phyloP scores from a whole-genome alignment of 2,329 filamentous ascomycete genomes.

The Whalleya microplaca region DNA sequence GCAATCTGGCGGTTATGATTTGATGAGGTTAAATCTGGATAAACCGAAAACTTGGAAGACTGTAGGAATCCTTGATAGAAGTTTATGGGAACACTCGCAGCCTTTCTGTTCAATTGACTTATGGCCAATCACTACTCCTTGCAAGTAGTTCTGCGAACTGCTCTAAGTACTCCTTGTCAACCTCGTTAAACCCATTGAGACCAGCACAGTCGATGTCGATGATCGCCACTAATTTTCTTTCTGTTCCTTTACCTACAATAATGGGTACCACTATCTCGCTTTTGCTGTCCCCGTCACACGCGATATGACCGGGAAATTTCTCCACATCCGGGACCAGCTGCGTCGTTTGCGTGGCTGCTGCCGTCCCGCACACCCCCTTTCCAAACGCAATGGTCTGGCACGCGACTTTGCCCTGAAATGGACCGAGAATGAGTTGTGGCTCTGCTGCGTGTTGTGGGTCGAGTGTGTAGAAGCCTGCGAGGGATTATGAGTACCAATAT shows the following conservation, averaged over 20 bases:
- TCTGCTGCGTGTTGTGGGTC: conserved; percentile 49
- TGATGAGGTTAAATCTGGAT: too few relatives aligned
- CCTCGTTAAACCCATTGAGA: conserved; percentile 67
- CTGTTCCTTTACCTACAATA: conserved; percentile 41
- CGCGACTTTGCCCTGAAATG: conserved; percentile 79
- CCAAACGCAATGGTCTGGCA: conserved; percentile 78
- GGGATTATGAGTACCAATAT: background rate
- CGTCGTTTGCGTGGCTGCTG: conserved; percentile 62
- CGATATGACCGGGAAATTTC: conserved; percentile 77
- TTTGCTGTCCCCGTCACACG: conserved; percentile 74
- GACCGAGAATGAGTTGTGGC: conserved; percentile 71
- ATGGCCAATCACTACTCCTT: conserved; percentile 67
- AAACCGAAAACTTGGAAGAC: background rate
- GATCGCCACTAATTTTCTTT: conserved; percentile 65
- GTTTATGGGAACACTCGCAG: background rate
- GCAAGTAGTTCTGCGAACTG: conserved; percentile 64
- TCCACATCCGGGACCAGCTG: conserved; percentile 74
- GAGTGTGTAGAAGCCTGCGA: conserved; percentile 72
- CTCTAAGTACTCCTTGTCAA: conserved; percentile 69
- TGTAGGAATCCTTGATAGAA: background rate
- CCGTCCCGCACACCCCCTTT: conserved; percentile 75
- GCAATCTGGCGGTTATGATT: too few relatives aligned
- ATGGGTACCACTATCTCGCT: conserved; percentile 86
- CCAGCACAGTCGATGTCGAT: conserved; percentile 80
- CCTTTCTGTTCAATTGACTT: background rate